Percentiles rank a stretch among this genome's conserved stretches.
phyloP scores from a whole-genome alignment of 768 basidiomycete genomes.

The Mycena amicta region DNA sequence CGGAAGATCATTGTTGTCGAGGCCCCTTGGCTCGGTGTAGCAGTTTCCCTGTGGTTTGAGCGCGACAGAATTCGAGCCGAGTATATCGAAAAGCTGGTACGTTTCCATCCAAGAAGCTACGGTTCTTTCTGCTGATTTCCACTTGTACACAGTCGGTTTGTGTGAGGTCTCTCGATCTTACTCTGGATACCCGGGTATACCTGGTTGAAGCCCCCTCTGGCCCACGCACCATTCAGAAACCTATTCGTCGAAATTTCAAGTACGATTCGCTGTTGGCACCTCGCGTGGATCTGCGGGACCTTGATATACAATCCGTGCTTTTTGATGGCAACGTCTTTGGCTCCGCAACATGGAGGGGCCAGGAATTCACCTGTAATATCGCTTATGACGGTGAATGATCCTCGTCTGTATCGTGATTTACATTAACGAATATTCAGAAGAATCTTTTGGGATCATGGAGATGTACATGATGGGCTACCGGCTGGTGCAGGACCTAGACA shows the following conservation, averaged over 20 bases:
- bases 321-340: neutral
- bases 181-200: conserved; percentile 4
- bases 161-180: too few relatives aligned
- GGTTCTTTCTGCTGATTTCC: too few relatives aligned
- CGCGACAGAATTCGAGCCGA: too few relatives aligned
- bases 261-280: conserved; percentile 14
- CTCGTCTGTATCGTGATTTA: neutral
- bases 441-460: neutral
- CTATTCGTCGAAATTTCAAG: neutral
- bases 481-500: neutral
- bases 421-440: neutral
- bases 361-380: conserved; percentile 1
- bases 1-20: too few relatives aligned
- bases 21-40: too few relatives aligned
- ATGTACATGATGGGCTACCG: neutral
- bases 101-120: too few relatives aligned
- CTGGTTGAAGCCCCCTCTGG: conserved; percentile 1
- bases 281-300: conserved; percentile 7
- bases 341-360: conserved; percentile 7
- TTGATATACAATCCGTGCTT: conserved; percentile 4
- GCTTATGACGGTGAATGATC: neutral
- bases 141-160: too few relatives aligned
- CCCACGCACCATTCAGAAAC: conserved; percentile 12
- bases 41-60: too few relatives aligned
- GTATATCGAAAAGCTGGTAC: too few relatives aligned